Evolutionary conservation across 2,329 filamentous ascomycete species (phyloP), one percentile per base, ranked within the genome.

Genomic region (Fusarium bactridioides): DNA sequence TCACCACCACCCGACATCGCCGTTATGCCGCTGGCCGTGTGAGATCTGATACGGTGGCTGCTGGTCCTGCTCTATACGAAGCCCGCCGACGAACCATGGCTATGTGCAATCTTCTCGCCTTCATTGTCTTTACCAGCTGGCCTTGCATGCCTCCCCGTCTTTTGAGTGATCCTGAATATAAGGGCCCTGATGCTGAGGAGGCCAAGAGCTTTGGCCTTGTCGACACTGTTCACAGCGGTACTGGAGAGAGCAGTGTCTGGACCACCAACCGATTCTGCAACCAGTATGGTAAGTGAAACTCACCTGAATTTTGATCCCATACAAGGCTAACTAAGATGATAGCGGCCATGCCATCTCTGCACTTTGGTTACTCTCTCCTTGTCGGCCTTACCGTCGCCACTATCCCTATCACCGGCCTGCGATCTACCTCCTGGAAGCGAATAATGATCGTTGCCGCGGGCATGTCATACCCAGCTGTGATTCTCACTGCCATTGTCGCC

Each of bases 341-440:
- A 90, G 89, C 90, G 61, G 92, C 92, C 12, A 94, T 94, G 92
- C 92, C 92, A 2, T 92, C 90, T 1, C 85, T 94, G 21, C 92
- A 94, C 79, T 94, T 94, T 77, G 92, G 92, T 7, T 94, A 94
- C 82, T 91, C 90, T 7, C 87, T 94, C 35, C 86, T 94, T 75
- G 90, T 94, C 77, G 92, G 92, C 12, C 81, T 93, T 18, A 93
- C 91, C 8, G 86, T 93, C 64, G 87, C 89, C 74, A 89, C 88
- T 2, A 87, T 93, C 51, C 92, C 92, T 3, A 83, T 93, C 2
- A 82, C 86, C 15, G 84, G 86, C 29, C 83, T 87, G 27, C 87
- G 90, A 60, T 79, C 84, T 23, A 83, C 83, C 13, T 84, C 84
- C 3, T 86, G 85, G 82, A 84, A 86, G 59, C 87, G 91, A 4